Percentiles rank a stretch among this genome's conserved stretches.
Evolutionary conservation across 129 eudicot genomes (phyloP).

Genomic region (Helianthus annuus): HanXRQr2.0-SUNRISE NC_035443.2:139373897-139374396

Average conservation of each 20-base stretch:
- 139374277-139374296: not conserved
- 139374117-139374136: slow-evolving; percentile 97
- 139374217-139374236: slow-evolving; percentile 90
- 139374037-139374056: slow-evolving; percentile 1
- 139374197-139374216: slow-evolving; percentile 99
- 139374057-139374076: not conserved
- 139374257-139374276: slow-evolving; percentile 6
- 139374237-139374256: slow-evolving; percentile 77
- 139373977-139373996: slow-evolving; percentile 62
- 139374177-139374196: slow-evolving; percentile 98
- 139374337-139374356: slow-evolving; percentile 92
- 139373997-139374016: not conserved
- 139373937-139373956: slow-evolving; percentile 60
- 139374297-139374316: not conserved
- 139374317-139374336: not conserved
- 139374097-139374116: slow-evolving; percentile 89
- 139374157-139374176: slow-evolving; percentile 93
- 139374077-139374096: not conserved
- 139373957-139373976: slow-evolving; percentile 51
- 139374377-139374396: slow-evolving; percentile 99
- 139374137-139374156: slow-evolving; percentile 97
- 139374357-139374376: slow-evolving; percentile 95
- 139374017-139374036: not conserved
- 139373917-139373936: slow-evolving; percentile 70
- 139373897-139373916: slow-evolving; percentile 90